These are phyloP conservation scores for Arxiozyma slooffiae DNA, from an alignment of 1,139 yeast genomes.

Conservation along the genomic window DNA sequence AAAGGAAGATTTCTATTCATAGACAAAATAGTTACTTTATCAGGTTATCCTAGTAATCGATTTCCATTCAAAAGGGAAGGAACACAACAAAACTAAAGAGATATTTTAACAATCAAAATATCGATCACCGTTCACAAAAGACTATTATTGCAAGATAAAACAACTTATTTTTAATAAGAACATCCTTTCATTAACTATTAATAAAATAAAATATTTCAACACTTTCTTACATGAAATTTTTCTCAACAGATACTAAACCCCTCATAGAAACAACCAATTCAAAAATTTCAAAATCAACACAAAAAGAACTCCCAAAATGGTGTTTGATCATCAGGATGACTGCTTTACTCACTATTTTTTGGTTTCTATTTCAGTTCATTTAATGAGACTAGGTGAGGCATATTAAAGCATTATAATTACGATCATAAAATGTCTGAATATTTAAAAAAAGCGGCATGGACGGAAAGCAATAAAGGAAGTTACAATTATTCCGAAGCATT, in stretches of 20 bases:
- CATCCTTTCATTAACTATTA: background rate
- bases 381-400: background rate
- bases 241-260: background rate
- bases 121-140: background rate
- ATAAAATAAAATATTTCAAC: background rate
- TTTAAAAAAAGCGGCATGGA: conserved; percentile 69
- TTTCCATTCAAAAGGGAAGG: background rate
- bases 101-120: background rate
- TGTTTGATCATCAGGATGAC: background rate
- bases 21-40: background rate
- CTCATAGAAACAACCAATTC: background rate
- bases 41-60: background rate
- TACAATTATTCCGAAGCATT: conserved; percentile 57
- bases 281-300: background rate
- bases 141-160: background rate
- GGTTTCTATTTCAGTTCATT: background rate
- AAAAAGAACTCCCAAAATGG: background rate
- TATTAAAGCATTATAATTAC: background rate
- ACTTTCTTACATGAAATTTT: background rate
- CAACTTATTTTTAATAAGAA: background rate
- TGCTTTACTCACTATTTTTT: background rate
- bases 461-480: conserved; percentile 63
- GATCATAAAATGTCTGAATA: background rate
- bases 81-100: background rate
- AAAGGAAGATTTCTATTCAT: no score